A percentile compares a stretch with the other conserved stretches of the same genome.
These are phyloP conservation scores for Fraxinus floribunda DNA, from an alignment of 305 asterid genomes.

Conservation along the genomic window DNA sequence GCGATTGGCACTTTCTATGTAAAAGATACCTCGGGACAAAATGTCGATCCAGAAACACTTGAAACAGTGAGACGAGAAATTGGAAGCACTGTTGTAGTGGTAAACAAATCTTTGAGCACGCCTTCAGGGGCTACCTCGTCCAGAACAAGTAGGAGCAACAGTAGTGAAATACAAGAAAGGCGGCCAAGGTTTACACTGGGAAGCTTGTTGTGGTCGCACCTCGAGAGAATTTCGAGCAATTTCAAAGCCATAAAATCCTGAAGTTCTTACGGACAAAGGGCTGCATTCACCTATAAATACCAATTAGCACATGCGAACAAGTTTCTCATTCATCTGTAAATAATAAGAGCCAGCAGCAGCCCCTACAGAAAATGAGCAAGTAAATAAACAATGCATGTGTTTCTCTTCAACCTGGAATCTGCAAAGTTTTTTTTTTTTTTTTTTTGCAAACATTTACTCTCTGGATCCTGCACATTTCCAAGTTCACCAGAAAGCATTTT, in stretches of 20 bases:
- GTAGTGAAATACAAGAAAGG: conserved; percentile 28
- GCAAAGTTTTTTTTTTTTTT: background rate
- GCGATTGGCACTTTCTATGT: conserved; percentile 82
- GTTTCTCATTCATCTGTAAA: conserved; percentile 20
- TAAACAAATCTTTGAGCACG: conserved; percentile 23
- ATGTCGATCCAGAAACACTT: conserved; percentile 43
- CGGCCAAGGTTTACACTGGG: conserved; percentile 55
- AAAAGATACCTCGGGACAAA: conserved; percentile 60
- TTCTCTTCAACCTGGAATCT: background rate
- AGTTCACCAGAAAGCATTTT: background rate
- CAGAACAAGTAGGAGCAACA: conserved; percentile 25
- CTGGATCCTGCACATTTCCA: background rate
- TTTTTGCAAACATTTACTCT: background rate
- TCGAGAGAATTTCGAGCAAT: conserved; percentile 61
- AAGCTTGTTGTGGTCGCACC: conserved; percentile 68
- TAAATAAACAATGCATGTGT: background rate
- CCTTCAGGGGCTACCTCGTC: conserved; percentile 26
- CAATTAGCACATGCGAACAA: background rate
- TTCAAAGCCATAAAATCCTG: conserved; percentile 55
- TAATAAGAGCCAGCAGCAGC: conserved; percentile 13
- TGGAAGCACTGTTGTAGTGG: conserved; percentile 46
- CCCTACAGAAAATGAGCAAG: background rate
- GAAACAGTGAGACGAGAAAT: conserved; percentile 59
- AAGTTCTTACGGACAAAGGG: background rate
- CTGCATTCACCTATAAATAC: background rate